These are phyloP conservation scores for Tetrastigma voinierianum DNA, from an alignment of 164 flowering plant genomes.

Conservation along the genomic window DNA sequence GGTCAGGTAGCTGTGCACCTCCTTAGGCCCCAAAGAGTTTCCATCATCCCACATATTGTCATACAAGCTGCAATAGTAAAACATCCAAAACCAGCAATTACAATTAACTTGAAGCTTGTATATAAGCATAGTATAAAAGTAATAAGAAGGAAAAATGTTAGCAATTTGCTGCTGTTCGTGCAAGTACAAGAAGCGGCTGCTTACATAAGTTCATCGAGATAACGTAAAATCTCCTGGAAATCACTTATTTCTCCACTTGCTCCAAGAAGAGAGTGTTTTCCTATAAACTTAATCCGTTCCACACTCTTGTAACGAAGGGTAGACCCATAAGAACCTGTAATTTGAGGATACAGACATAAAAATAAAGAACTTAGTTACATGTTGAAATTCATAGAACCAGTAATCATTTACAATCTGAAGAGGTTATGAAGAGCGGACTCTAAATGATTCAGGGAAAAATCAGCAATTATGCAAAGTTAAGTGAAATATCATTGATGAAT, in stretches of 20 bases:
- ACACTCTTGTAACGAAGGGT: constrained; percentile 90
- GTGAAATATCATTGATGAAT: not conserved
- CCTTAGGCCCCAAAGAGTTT: constrained; percentile 93
- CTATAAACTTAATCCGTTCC: constrained; percentile 81
- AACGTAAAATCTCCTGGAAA: constrained; percentile 83
- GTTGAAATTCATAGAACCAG: not conserved
- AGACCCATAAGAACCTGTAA: constrained; percentile 91
- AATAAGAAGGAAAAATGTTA: not conserved
- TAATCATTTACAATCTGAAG: not conserved
- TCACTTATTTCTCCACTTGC: constrained; percentile 99
- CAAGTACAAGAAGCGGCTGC: constrained; percentile 13
- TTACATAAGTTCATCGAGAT: constrained; percentile 94
- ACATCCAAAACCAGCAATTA: constrained; percentile 1
- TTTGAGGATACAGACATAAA: not conserved
- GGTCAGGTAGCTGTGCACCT: constrained; percentile 82
- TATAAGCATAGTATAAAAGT: not conserved
- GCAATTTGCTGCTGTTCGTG: not conserved
- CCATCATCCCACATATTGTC: constrained; percentile 99
- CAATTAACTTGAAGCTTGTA: not conserved
- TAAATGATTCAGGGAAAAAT: not conserved
- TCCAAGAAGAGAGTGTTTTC: constrained; percentile 91
- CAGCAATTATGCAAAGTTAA: not conserved
- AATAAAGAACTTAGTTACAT: not conserved
- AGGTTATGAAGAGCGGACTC: not conserved
- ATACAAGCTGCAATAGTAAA: constrained; percentile 50